Conservation (phyloP, 2,329 filamentous ascomycete genomes). For the Trichoderma aggressivum region DNA sequence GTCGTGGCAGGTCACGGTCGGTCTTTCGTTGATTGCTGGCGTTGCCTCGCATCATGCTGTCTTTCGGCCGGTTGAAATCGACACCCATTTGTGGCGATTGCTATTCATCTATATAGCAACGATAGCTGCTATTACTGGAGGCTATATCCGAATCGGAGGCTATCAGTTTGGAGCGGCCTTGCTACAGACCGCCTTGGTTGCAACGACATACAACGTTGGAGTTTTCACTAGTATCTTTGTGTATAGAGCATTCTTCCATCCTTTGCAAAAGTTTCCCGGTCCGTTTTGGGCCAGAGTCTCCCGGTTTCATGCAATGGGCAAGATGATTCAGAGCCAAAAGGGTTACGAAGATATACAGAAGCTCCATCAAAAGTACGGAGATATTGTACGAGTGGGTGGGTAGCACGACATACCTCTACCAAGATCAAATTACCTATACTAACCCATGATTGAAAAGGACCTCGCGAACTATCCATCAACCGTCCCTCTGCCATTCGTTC, state of each 20-base stretch:
- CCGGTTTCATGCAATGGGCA: conserved; percentile 21
- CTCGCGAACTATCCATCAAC: not conserved
- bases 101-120: not conserved
- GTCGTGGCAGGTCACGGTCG: not conserved
- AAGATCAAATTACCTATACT: not conserved
- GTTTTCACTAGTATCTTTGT: conserved; percentile 23
- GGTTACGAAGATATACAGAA: conserved; percentile 28
- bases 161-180: not conserved
- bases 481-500: not conserved
- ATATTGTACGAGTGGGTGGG: conserved; percentile 31
- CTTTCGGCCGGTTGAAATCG: not conserved
- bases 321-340: conserved; percentile 23
- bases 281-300: conserved; percentile 28
- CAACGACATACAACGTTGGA: not conserved
- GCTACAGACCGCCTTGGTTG: not conserved
- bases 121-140: not conserved
- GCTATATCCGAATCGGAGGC: not conserved
- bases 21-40: not conserved
- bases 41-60: not conserved
- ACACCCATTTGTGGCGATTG: not conserved
- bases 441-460: not conserved
- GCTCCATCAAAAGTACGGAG: conserved; percentile 30
- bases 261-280: conserved; percentile 27
- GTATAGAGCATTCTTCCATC: conserved; percentile 27
- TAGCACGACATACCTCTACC: not conserved